Evolutionary conservation across 31 red algal species (phyloP).

Genomic region (Endocladia muricata): DNA sequence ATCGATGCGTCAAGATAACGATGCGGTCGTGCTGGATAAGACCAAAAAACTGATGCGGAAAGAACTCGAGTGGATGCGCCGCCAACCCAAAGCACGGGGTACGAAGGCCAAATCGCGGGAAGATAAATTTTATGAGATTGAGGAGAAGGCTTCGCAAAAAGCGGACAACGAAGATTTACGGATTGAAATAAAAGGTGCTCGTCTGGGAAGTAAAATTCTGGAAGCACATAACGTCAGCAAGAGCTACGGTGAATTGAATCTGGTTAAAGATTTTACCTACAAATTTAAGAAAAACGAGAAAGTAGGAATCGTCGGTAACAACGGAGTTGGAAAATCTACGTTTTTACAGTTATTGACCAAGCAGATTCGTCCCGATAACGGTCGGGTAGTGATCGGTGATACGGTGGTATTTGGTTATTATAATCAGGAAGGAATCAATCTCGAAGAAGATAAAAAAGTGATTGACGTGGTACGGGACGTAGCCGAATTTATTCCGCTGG

Average conservation of each 20-base stretch:
- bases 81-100: conserved; percentile 62
- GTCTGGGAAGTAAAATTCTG: conserved; percentile 70
- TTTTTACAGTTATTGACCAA: conserved; percentile 29
- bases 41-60: conserved; percentile 27
- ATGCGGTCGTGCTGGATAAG: conserved; percentile 23
- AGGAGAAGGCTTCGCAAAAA: conserved; percentile 18
- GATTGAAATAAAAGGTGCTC: conserved; percentile 6
- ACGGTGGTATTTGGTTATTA: conserved; percentile 87
- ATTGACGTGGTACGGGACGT: conserved; percentile 72
- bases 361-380: conserved; percentile 27
- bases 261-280: conserved; percentile 68
- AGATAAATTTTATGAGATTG: conserved; percentile 59
- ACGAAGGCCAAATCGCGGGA: conserved; percentile 79
- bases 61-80: conserved; percentile 89
- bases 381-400: conserved; percentile 68
- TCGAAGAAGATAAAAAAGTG: conserved; percentile 14
- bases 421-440: conserved; percentile 76
- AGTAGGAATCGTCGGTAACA: conserved; percentile 77
- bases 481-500: conserved; percentile 27
- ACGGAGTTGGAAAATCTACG: conserved; percentile 82
- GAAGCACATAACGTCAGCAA: conserved; percentile 44
- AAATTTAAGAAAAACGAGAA: conserved; percentile 64
- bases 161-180: conserved; percentile 4
- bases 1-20: conserved; percentile 18
- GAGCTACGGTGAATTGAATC: conserved; percentile 31